Conservation (phyloP, 2,329 filamentous ascomycete species). For the Lizonia empirigonia region DNA sequence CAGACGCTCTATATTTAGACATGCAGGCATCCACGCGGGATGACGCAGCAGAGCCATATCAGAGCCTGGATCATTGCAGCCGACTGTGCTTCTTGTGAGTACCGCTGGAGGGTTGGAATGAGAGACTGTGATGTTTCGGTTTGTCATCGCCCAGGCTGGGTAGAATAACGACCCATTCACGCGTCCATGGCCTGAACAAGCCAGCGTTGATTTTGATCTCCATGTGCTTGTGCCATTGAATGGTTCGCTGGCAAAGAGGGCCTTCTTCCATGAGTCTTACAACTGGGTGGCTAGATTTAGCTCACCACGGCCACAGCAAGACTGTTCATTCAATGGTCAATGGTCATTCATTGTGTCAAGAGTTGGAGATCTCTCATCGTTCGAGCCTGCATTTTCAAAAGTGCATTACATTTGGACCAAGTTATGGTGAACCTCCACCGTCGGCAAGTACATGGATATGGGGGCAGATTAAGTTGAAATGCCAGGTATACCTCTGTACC, state of each 20-base stretch:
- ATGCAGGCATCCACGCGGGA: slow-evolving; percentile 10
- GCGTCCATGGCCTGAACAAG: neutral
- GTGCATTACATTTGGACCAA: neutral
- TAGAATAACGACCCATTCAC: slow-evolving; percentile 3
- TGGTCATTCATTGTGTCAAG: neutral
- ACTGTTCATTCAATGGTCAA: neutral
- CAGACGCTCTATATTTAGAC: slow-evolving; percentile 14
- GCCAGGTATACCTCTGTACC: neutral
- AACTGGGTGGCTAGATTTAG: too few species aligned
- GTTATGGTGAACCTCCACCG: neutral
- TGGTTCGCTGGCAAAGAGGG: neutral
- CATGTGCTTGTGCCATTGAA: too few species aligned
- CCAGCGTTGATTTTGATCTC: neutral
- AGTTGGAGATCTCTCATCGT: neutral
- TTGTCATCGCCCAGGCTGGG: neutral
- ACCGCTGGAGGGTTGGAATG: neutral
- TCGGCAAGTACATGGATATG: slow-evolving; percentile 8
- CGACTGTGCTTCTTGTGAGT: neutral
- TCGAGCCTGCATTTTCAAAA: slow-evolving; percentile 7
- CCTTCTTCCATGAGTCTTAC: neutral
- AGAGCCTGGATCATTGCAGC: slow-evolving; percentile 1
- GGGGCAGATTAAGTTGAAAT: neutral
- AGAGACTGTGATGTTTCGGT: neutral
- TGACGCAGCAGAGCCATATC: slow-evolving; percentile 12
- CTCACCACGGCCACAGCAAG: neutral